A percentile compares a stretch with the other conserved stretches of the same genome.
Conservation (phyloP, 192 early-diverging fungal species). For the Globomyces pollinis-pini region DNA sequence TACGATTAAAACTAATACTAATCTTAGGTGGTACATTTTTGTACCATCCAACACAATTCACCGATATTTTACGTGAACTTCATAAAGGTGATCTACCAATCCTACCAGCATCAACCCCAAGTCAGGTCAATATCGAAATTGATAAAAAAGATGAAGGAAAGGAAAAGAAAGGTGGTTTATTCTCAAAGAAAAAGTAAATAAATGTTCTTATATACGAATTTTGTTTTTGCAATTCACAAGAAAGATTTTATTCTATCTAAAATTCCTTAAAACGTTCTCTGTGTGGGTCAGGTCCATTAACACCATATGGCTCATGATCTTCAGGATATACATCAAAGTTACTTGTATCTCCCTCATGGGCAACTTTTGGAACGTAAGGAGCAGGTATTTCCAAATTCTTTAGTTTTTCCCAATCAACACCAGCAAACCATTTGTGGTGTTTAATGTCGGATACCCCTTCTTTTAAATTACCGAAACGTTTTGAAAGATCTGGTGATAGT, state of each 20-base stretch:
- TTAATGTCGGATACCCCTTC: slow-evolving; percentile 83
- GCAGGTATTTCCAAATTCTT: slow-evolving; percentile 64
- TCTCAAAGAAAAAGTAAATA: slow-evolving; percentile 11
- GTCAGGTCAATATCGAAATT: neutral
- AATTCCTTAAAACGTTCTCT: slow-evolving; percentile 69
- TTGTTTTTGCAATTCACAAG: neutral
- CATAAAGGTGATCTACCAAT: slow-evolving; percentile 36
- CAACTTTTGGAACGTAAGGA: slow-evolving; percentile 77
- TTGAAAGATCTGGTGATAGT: slow-evolving; percentile 63
- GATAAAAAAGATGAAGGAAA: slow-evolving; percentile 1
- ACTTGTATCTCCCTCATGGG: slow-evolving; percentile 79
- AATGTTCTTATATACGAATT: neutral
- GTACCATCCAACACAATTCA: slow-evolving; percentile 59
- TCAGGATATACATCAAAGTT: slow-evolving; percentile 96
- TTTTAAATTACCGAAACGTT: slow-evolving; percentile 70
- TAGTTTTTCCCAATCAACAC: slow-evolving; percentile 82
- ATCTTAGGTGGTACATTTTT: slow-evolving; percentile 64
- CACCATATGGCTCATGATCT: slow-evolving; percentile 82
- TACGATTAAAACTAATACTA: slow-evolving; percentile 4
- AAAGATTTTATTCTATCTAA: slow-evolving; percentile 22
- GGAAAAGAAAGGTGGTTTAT: slow-evolving; percentile 10
- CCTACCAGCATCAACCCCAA: neutral
- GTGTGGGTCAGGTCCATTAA: slow-evolving; percentile 59
- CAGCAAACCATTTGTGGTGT: slow-evolving; percentile 89
- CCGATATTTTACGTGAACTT: slow-evolving; percentile 57